A percentile compares a stretch with the other conserved stretches of the same genome.
These are phyloP conservation scores for Protea cynaroides DNA, from an alignment of 164 flowering plant species.

Conservation along the genomic window DNA sequence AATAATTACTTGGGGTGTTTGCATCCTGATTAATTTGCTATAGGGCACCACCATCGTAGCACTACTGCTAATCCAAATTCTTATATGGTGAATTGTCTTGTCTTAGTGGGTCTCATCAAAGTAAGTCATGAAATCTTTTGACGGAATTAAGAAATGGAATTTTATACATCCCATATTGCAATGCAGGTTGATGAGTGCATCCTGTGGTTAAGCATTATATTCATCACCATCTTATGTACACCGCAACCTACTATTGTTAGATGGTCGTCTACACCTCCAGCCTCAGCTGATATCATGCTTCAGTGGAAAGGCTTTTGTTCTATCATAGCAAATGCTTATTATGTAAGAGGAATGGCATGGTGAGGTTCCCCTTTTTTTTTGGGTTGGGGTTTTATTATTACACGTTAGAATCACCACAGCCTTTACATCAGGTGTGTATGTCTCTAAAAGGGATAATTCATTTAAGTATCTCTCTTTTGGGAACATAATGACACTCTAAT, in stretches of 20 bases:
- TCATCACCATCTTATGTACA: conserved; percentile 92
- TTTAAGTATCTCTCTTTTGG: background rate
- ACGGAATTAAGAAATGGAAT: conserved; percentile 1
- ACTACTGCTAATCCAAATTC: too few relatives aligned
- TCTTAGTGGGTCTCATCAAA: background rate
- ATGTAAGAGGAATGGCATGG: conserved; percentile 93
- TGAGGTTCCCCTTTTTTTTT: conserved; percentile 22
- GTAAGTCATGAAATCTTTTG: background rate
- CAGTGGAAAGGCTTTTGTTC: conserved; percentile 96
- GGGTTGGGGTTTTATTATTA: background rate
- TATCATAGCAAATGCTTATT: conserved; percentile 94
- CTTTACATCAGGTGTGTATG: too few relatives aligned
- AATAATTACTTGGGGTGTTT: too few relatives aligned
- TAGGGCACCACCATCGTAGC: too few relatives aligned
- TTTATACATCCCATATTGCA: background rate
- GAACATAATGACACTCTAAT: background rate
- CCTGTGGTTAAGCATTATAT: conserved; percentile 86
- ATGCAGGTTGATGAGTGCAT: conserved; percentile 89
- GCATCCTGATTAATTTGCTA: too few relatives aligned
- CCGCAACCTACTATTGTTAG: conserved; percentile 92
- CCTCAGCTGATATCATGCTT: conserved; percentile 54
- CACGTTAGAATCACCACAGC: too few relatives aligned
- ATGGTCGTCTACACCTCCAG: conserved; percentile 86
- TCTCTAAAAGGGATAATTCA: too few relatives aligned
- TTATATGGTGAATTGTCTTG: too few relatives aligned